Evolutionary conservation across 1,284 basidiomycete species (phyloP), one percentile per base, ranked within the genome.

Genomic region (Rhizoctonia solani): DNA sequence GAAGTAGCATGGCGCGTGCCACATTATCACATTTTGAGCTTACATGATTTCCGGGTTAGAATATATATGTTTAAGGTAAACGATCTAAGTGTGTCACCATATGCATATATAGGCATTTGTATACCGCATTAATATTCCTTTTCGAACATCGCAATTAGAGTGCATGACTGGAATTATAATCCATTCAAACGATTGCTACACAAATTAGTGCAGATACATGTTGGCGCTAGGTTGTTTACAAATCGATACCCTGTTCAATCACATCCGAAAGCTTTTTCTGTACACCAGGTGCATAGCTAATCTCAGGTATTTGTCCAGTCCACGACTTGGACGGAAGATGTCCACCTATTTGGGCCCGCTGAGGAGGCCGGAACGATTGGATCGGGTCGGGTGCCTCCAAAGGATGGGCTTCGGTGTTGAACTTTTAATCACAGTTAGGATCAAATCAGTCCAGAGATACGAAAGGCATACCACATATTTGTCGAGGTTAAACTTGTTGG

Each of bases 361-460:
- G 19, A 3, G 58, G 3, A 6, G 59, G 59, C 13, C 32, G 59
- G 41, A 44, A 68, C 1, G 67, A 53, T 3, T 13, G 21, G 6
- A 63, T 23, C 23, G 34, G 25, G 6, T 47, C 49, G 25, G 67
- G 70, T 39, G 70, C 70, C 19, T 56, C 69, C 76, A 89, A 85
- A 2, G 85, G 86, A 70, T 89, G 88, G 1, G 81, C 82, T 74
- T 90, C 88, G 1, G 88, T 90, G 16, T 39, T 39, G 37, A 39
- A 39, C 37, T n/a, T n/a, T n/a, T 39, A 16, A 39, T 8, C 37
- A 41, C 30, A 30, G 29, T 37, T n/a, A 21, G 46, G 25, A 3
- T 52, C 16, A 69, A 34, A 27, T 42, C 8, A 27, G 30, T 11
- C 27, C 27, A 8, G 32, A 1, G 16, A 39, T 3, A 2, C 2